A percentile compares a stretch with the other conserved stretches of the same genome.
phyloP scores from a whole-genome alignment of 306 rosid genomes.

The Arachis hypogaea region DNA sequence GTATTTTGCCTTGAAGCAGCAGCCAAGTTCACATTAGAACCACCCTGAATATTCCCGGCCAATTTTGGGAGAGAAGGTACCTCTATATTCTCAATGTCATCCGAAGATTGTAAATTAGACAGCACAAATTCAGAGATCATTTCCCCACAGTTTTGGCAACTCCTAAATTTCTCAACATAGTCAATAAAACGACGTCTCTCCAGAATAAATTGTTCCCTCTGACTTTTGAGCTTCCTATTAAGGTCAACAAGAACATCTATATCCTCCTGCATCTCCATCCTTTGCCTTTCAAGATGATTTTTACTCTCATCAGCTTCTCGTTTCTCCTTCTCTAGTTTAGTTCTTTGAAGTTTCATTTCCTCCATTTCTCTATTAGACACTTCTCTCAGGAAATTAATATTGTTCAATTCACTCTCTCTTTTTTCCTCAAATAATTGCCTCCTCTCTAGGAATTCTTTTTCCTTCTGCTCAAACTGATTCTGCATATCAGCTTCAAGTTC shows the following conservation, averaged over 20 bases:
- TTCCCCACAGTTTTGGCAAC: constrained; percentile 80
- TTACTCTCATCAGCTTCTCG: constrained; percentile 71
- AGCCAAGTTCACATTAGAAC: constrained; percentile 49
- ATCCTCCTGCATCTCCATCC: constrained; percentile 81
- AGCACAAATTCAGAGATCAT: constrained; percentile 70
- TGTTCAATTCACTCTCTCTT: constrained; percentile 66
- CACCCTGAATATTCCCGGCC: constrained; percentile 53
- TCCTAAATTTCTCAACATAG: constrained; percentile 66
- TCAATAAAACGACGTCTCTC: constrained; percentile 79
- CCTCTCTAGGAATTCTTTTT: constrained; percentile 65
- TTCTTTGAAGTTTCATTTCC: constrained; percentile 74
- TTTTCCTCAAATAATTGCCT: constrained; percentile 76
- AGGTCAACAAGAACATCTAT: constrained; percentile 80
- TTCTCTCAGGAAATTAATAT: constrained; percentile 77
- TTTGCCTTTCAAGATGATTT: constrained; percentile 73
- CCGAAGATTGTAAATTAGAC: constrained; percentile 63
- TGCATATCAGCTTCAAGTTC: constrained; percentile 87
- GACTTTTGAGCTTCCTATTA: constrained; percentile 69
- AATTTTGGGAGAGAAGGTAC: constrained; percentile 60
- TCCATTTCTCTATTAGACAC: constrained; percentile 88
- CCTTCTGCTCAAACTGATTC: constrained; percentile 79
- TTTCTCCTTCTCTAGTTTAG: constrained; percentile 74
- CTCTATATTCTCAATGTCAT: constrained; percentile 69
- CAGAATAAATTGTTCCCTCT: constrained; percentile 69
- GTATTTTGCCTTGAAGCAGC: constrained; percentile 50